Percentiles rank a stretch among this genome's conserved stretches.
Evolutionary conservation across 495 filamentous ascomycete genomes (phyloP).

Genomic region (Friedmanniomyces endolithicus): DNA sequence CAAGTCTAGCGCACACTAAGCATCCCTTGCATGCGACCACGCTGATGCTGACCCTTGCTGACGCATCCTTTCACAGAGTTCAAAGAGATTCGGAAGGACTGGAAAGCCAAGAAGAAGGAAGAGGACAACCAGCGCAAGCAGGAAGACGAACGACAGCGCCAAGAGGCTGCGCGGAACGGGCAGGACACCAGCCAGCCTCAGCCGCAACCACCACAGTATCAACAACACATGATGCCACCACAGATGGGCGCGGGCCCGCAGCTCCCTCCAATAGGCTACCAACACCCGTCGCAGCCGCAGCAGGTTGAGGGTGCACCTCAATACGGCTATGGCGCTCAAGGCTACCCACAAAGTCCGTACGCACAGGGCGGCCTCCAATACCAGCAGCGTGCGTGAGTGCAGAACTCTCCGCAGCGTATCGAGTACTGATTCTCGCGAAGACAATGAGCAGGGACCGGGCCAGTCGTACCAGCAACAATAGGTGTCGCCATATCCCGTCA

Average conservation of each 20-base stretch:
- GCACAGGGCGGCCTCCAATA: slow-evolving; percentile 16
- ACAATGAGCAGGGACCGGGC: neutral
- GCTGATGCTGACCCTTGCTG: slow-evolving; percentile 12
- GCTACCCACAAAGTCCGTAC: slow-evolving; percentile 20
- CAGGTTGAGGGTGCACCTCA: slow-evolving; percentile 47
- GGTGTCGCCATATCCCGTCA: neutral
- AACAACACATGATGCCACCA: slow-evolving; percentile 38
- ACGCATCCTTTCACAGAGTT: slow-evolving; percentile 53
- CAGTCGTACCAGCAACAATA: neutral
- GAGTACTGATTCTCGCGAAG: neutral
- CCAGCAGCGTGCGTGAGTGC: slow-evolving; percentile 15
- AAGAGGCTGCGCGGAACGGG: slow-evolving; percentile 44
- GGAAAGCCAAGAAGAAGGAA: slow-evolving; percentile 99
- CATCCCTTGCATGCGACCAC: neutral
- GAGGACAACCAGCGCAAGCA: slow-evolving; percentile 83
- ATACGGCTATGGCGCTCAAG: slow-evolving; percentile 36
- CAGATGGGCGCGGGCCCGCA: slow-evolving; percentile 46
- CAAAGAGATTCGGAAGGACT: slow-evolving; percentile 97
- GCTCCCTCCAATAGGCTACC: slow-evolving; percentile 78
- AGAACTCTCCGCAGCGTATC: neutral
- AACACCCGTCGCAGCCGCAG: slow-evolving; percentile 48
- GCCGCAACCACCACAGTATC: slow-evolving; percentile 39
- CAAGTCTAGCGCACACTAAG: slow-evolving; percentile 7
- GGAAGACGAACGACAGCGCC: slow-evolving; percentile 75
- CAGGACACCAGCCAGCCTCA: slow-evolving; percentile 35